Evolutionary conservation across 2,329 filamentous ascomycete genomes (phyloP).

Genomic region (Incumbomyces delicatus): DNA sequence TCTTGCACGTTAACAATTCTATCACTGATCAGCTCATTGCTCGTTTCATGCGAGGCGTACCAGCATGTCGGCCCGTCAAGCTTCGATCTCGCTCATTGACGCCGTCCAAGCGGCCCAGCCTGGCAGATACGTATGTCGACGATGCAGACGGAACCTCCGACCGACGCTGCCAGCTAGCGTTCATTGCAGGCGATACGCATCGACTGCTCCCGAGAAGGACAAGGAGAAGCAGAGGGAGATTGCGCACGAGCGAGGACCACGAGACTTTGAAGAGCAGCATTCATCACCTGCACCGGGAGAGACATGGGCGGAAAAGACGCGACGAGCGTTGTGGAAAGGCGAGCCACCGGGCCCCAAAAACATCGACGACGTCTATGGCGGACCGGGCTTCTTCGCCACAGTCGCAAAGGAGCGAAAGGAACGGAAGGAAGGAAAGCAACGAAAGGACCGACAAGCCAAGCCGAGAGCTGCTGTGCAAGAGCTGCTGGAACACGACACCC

Average conservation of each 20-base stretch:
- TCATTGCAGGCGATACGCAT: conserved; percentile 10
- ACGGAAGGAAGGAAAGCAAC: background rate
- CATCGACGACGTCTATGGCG: conserved; percentile 39
- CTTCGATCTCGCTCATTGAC: conserved; percentile 7
- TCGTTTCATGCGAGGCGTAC: too few relatives aligned
- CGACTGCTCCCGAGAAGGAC: conserved; percentile 8
- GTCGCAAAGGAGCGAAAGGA: conserved; percentile 9
- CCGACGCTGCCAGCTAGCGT: background rate
- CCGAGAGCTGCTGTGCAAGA: conserved; percentile 14
- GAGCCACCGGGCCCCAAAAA: conserved; percentile 34
- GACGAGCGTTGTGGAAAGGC: conserved; percentile 41
- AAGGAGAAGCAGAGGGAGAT: too few relatives aligned
- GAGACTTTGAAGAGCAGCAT: too few relatives aligned
- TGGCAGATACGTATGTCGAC: conserved; percentile 11
- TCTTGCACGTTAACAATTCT: too few relatives aligned
- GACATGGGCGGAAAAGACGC: conserved; percentile 24
- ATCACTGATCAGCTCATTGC: too few relatives aligned
- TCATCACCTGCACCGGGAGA: conserved; percentile 30
- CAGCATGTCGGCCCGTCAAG: conserved; percentile 6
- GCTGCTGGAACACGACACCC: conserved; percentile 8
- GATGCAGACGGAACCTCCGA: conserved; percentile 9
- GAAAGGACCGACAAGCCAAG: background rate
- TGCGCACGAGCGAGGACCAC: too few relatives aligned
- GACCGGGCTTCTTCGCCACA: conserved; percentile 23
- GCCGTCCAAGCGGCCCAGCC: background rate